A percentile compares a stretch with the other conserved stretches of the same genome.
Evolutionary conservation across 345 rosid species (phyloP).

Genomic region (Arabidopsis thaliana): DNA sequence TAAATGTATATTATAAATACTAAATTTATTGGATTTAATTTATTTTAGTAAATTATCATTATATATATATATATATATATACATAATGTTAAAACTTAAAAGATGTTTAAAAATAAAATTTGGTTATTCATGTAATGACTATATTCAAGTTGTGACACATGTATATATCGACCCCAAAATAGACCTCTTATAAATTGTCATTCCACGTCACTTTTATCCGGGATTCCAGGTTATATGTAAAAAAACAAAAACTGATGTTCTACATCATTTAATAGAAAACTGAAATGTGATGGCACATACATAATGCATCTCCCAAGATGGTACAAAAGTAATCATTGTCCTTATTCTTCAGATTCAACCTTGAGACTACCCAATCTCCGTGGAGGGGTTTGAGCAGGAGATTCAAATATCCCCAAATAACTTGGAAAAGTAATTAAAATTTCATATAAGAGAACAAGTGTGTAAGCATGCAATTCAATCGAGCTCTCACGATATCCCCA

Average conservation of each 20-base stretch:
- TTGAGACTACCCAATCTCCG: no score
- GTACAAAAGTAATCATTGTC: not conserved
- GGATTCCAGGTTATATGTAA: no score
- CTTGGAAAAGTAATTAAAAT: no score
- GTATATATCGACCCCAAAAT: not conserved
- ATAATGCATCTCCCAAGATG: not conserved
- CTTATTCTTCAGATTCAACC: not conserved
- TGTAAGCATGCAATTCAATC: no score
- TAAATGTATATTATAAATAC: not conserved
- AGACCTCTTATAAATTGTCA: not conserved
- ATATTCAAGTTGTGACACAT: not conserved
- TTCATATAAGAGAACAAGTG: no score
- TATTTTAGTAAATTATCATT: not conserved
- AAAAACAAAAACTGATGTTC: not conserved
- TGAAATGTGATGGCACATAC: no score
- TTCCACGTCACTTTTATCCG: not conserved
- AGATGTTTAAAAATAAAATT: no score
- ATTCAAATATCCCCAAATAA: no score
- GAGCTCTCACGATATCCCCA: no score
- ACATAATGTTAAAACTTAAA: not conserved
- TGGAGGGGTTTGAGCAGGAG: no score
- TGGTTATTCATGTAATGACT: not conserved
- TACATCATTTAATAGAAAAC: not conserved
- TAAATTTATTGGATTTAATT: not conserved
- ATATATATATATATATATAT: not conserved